A percentile compares a stretch with the other conserved stretches of the same genome.
Evolutionary conservation across 179 eudicot genomes (phyloP).

Genomic region (Camellia oleifera): DNA sequence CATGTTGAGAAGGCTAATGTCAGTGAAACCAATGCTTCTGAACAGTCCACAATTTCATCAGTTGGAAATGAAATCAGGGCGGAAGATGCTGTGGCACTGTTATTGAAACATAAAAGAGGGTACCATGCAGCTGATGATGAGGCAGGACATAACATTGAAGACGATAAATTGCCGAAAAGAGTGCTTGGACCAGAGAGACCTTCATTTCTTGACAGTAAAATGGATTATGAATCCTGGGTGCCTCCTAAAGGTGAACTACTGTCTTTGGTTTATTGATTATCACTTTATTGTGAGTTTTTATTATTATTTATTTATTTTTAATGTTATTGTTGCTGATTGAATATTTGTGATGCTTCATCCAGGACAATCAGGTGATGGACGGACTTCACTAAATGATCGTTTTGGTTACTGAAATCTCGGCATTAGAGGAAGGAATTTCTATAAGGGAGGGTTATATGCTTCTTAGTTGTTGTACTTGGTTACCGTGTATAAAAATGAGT

Average conservation of each 20-base stretch:
- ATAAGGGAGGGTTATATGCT: background rate
- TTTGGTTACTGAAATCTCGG: conserved; percentile 54
- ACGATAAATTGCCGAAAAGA: conserved; percentile 48
- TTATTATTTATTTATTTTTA: too few relatives aligned
- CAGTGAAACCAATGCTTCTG: conserved; percentile 31
- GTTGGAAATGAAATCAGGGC: conserved; percentile 40
- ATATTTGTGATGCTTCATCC: conserved; percentile 21
- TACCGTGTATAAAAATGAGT: background rate
- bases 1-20: conserved; percentile 36
- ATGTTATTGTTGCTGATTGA: conserved; percentile 17
- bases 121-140: conserved; percentile 52
- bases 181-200: conserved; percentile 86
- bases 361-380: conserved; percentile 99
- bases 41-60: conserved; percentile 22
- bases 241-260: conserved; percentile 81
- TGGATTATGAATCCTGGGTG: conserved; percentile 67
- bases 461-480: background rate
- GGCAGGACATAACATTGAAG: conserved; percentile 20
- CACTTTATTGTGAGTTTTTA: background rate
- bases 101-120: conserved; percentile 78
- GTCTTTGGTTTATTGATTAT: background rate
- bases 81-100: conserved; percentile 80
- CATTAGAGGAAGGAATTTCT: background rate
- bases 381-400: conserved; percentile 88
- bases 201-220: conserved; percentile 37